Evolutionary conservation across 768 basidiomycete species (phyloP), one percentile per base, ranked within the genome.

Genomic region (Boletus huronensis): DNA sequence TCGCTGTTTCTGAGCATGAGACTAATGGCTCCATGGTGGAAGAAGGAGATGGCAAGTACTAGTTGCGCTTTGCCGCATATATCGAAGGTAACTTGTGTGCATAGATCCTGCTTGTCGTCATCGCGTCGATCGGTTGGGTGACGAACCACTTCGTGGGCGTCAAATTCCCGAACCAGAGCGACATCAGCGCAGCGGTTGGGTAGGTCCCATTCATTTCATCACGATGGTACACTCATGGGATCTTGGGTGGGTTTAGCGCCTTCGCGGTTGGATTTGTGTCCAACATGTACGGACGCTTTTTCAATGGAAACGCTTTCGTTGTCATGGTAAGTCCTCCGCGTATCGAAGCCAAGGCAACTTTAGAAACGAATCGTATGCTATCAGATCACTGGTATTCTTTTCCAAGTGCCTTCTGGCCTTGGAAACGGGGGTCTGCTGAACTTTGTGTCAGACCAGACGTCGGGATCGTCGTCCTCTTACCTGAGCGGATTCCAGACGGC

Each of bases 361-460:
- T 4, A 19, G 34, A 50, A 50, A 44, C 29, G 17, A 25, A 45
- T 26, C 13, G 1, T 17, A 21, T 34, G n/a, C 14, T 26, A 34
- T 28, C 47, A 73, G 79, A 85, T 89, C 58, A 88, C 87, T 0
- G 90, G 87, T 23, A 88, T 93, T 45, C 76, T 93, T 16, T 88
- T 93, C 74, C 92, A 93, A 71, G 78, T 93, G 1, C 91, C 90
- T 0, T 88, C 87, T 8, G 91, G 90, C 36, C 78, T 93, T 11
- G 83, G 85, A 8, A 88, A 82, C 41, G 89, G 88, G 11, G 91
- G 91, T 29, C 80, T 93, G 7, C 78, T 94, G 57, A 82, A 80
- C 56, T 90, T 85, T 63, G 85, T 82, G 11, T 77, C 78, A 35
- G 73, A 80, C 57, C 77, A 81, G 55, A 75, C 81, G 23, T 70